Evolutionary conservation across 1,139 yeast species (phyloP).

Genomic region (Pichia sp.): DNA sequence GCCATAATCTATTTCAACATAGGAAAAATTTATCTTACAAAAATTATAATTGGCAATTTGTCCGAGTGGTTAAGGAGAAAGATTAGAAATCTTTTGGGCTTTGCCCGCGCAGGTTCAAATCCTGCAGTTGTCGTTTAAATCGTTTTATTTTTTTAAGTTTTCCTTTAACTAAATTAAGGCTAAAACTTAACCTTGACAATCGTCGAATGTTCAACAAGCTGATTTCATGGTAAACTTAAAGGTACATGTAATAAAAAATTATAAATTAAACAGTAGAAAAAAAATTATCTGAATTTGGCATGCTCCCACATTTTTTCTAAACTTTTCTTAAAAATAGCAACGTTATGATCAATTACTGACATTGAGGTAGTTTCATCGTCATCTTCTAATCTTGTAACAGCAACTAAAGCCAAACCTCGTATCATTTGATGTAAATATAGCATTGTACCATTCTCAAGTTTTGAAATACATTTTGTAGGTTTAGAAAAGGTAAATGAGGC

Average conservation of each 20-base stretch:
- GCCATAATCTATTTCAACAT: too few species aligned
- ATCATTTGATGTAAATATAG: conserved; percentile 87
- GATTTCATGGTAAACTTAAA: neutral
- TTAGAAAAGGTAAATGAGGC: conserved; percentile 9
- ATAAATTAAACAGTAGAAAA: neutral
- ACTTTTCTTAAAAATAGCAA: conserved; percentile 71
- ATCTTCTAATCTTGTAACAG: conserved; percentile 63
- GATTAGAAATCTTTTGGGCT: conserved; percentile 38
- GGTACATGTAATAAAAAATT: neutral
- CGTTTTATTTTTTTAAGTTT: neutral
- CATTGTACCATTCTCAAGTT: conserved; percentile 73
- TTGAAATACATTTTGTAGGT: conserved; percentile 62
- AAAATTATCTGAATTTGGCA: conserved; percentile 5
- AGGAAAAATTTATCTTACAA: too few species aligned
- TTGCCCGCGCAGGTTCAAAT: conserved; percentile 38
- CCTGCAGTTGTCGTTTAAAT: conserved; percentile 32
- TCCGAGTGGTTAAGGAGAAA: conserved; percentile 38
- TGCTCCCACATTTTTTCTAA: conserved; percentile 68
- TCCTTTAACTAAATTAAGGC: too few species aligned
- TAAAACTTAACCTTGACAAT: too few species aligned
- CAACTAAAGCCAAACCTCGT: conserved; percentile 85
- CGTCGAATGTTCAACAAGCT: too few species aligned
- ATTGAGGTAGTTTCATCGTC: conserved; percentile 39
- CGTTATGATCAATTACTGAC: conserved; percentile 84
- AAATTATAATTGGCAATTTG: too few species aligned